Conservation (phyloP, 2,329 filamentous ascomycete genomes). For the Pseudocercospora musae region DNA sequence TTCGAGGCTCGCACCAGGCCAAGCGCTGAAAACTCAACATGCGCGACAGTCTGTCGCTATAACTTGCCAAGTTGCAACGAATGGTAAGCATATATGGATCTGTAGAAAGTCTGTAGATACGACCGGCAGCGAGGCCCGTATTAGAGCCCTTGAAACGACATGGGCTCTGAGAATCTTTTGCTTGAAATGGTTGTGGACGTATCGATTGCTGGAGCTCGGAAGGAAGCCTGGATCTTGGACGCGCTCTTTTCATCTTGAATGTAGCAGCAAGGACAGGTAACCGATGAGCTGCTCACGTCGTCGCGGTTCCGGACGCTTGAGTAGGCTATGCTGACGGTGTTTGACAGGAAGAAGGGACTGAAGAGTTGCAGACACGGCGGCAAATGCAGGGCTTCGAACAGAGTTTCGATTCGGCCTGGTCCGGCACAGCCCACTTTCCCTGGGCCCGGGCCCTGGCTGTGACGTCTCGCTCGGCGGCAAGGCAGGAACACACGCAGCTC, state of each 20-base stretch:
- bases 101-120: background rate
- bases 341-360: background rate
- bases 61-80: background rate
- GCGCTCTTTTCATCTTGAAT: background rate
- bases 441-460: too few relatives aligned
- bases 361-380: background rate
- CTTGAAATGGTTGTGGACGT: background rate
- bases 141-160: background rate
- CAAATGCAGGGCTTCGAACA: background rate
- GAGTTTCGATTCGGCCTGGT: conserved; percentile 1
- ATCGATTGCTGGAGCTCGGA: background rate
- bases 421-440: conserved; percentile 2
- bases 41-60: background rate
- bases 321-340: background rate
- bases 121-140: background rate
- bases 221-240: background rate
- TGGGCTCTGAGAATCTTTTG: background rate
- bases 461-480: background rate
- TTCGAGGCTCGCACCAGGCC: background rate
- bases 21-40: background rate
- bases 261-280: background rate
- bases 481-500: background rate
- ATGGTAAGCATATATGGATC: background rate
- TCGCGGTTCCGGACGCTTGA: background rate
- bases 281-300: background rate